Evolutionary conservation across 1,139 yeast species (phyloP), one percentile per base, ranked within the genome.

Genomic region (Protomyces inouyei): DNA sequence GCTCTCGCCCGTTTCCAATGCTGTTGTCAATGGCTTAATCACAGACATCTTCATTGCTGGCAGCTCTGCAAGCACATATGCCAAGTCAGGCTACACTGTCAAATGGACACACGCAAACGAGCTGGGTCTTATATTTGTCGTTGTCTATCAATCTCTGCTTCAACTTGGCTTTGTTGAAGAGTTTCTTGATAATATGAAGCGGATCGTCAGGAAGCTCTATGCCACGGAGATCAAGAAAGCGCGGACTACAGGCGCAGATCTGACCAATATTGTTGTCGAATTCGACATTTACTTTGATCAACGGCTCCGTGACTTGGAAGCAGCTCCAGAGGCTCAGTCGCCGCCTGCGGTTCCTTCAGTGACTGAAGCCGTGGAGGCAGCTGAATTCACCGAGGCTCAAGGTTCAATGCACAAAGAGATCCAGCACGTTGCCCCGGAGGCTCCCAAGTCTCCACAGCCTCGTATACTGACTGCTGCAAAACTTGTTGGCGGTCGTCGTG

Each of bases 11-110:
- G 77, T 81, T 45, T 77, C 83, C 1, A 75, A 74, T 23, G 64
- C 75, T 1, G 74, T 83, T 18, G 74, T 83, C 56, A 85, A 84
- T 69, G 71, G 79, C 4, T 79, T 85, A 64, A 78, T 85, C 61
- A 77, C 79, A 25, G 79, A 81, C 57, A 78, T 80, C 36, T 78
- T 85, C 69, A 78, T 85, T 36, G 77, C 76, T 46, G 73, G 72
- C 60, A 60, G 53, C 18, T 66, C 68, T 38, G 54, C 61, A 32
- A 57, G 67, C 25, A 57, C 68, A 16, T 60, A 69, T 37, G 69
- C 70, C 25, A 69, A 70, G 56, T 74, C 73, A 51, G 73, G 72
- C 68, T 80, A 67, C 73, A 78, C 76, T 53, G 80, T 75, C 68
- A 75, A 73, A 66, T 76, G 75, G 67, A 68, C 74, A 3, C 71